Evolutionary conservation across 2,329 filamentous ascomycete species (phyloP).

Genomic region (Tolypocladium sp.): DNA sequence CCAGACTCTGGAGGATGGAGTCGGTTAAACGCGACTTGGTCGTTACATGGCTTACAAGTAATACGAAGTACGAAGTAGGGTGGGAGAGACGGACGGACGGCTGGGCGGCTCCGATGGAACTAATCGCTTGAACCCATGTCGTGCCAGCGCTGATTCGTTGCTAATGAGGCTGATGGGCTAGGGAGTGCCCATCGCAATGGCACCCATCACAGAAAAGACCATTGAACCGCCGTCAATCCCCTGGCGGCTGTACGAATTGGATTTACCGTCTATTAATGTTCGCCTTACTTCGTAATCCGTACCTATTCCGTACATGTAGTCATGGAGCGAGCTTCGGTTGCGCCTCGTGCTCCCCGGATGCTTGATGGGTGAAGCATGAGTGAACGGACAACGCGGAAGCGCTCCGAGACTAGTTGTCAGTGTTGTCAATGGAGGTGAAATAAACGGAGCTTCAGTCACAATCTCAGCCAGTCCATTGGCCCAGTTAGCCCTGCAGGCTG

Average conservation of each 20-base stretch:
- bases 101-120: neutral
- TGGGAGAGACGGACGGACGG: neutral
- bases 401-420: too few relatives aligned
- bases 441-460: too few relatives aligned
- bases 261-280: too few relatives aligned
- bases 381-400: too few relatives aligned
- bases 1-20: neutral
- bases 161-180: neutral
- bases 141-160: too few relatives aligned
- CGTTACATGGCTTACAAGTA: neutral
- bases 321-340: too few relatives aligned
- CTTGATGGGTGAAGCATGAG: too few relatives aligned
- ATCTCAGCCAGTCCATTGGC: neutral
- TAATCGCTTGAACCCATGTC: neutral
- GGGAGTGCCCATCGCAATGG: neutral
- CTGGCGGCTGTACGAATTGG: neutral
- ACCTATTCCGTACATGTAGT: too few relatives aligned
- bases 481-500: neutral
- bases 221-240: neutral
- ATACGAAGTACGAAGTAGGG: neutral
- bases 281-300: too few relatives aligned
- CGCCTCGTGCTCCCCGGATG: too few relatives aligned
- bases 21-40: neutral
- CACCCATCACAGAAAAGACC: neutral
- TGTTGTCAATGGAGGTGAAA: neutral